phyloP scores from a whole-genome alignment of 768 basidiomycete species.

The Phanerodontia chrysosporium region DNA sequence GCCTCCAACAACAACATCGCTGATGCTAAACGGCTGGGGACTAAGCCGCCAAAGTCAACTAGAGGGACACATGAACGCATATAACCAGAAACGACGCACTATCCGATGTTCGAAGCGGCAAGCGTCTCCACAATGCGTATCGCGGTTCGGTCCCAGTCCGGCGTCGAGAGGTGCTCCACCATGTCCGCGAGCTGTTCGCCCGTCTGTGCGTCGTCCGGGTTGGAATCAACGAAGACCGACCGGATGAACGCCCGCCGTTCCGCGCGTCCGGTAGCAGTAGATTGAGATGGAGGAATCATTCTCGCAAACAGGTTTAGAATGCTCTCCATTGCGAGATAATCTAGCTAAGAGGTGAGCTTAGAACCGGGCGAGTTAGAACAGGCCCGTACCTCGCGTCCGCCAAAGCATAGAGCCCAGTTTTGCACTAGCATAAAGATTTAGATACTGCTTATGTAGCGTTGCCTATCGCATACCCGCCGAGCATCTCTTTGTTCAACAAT shows the following conservation, averaged over 20 bases:
- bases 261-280: conserved; percentile 28
- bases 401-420: conserved; percentile 45
- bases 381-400: conserved; percentile 39
- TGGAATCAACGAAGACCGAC: conserved; percentile 37
- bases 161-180: conserved; percentile 37
- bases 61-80: neutral
- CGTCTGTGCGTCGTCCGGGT: conserved; percentile 32
- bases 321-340: conserved; percentile 53
- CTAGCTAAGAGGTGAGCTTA: conserved; percentile 25
- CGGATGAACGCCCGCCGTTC: conserved; percentile 46
- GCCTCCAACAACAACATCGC: conserved; percentile 35
- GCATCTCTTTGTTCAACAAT: conserved; percentile 37
- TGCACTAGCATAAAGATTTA: neutral
- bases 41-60: conserved; percentile 26
- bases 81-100: conserved; percentile 33
- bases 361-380: neutral
- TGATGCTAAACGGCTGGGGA: conserved; percentile 55
- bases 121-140: conserved; percentile 44
- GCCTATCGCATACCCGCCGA: conserved; percentile 44
- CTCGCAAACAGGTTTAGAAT: conserved; percentile 54
- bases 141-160: conserved; percentile 52
- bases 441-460: neutral
- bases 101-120: conserved; percentile 40
- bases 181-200: conserved; percentile 35
- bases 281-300: conserved; percentile 43